Base-by-base conservation (phyloP, 495 filamentous ascomycete genomes). In the Immersiella caudata region DNA sequence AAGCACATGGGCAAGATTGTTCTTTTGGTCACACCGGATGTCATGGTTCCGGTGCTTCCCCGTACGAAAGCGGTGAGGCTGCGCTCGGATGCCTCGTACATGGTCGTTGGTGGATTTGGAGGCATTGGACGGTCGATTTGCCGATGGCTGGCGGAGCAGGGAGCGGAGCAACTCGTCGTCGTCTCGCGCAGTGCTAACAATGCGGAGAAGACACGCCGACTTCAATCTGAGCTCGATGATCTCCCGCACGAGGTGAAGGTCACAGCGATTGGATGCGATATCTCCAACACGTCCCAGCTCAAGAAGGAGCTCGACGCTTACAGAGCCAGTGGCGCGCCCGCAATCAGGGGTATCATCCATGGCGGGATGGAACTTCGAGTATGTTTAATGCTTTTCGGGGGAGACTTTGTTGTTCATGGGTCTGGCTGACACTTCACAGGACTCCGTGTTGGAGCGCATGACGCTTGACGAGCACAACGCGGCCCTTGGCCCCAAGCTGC, bases 51-150 rank as follows among this genome's bases (percentile, higher is more conserved):
- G 27, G 74, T 77, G 0, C 25, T 70, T 12, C 74, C 67, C 1
- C 62, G 65, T 6, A 33, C 55, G 0, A 16, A 21, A 22, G 49
- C 51, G 6, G 52, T 65, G 25, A 68, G 76, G 5, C 72, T 84
- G 3, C 71, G 73, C 18, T 54, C 75, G 1, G 75, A 87, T 67
- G 84, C 80, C 9, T 80, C 82, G 1, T 90, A 90, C 67, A 71
- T 91, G 14, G 77, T 91, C 2, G 81, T 87, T 35, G 87, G 89
- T 18, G 86, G 88, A 9, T 82, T 89, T 2, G 87, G 89, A 4
- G 89, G 88, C 14, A 80, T 92, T 16, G 88, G 89, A 5, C 76
- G 83, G 33, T 82, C 84, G 14, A 77, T 91, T 50, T 79, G 86
- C 6, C 79, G 73, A 2, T 89, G 86, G 86, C 79, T 91, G 75